Evolutionary conservation across 2,329 filamentous ascomycete species (phyloP).

Genomic region (Penicillium sp.): DNA sequence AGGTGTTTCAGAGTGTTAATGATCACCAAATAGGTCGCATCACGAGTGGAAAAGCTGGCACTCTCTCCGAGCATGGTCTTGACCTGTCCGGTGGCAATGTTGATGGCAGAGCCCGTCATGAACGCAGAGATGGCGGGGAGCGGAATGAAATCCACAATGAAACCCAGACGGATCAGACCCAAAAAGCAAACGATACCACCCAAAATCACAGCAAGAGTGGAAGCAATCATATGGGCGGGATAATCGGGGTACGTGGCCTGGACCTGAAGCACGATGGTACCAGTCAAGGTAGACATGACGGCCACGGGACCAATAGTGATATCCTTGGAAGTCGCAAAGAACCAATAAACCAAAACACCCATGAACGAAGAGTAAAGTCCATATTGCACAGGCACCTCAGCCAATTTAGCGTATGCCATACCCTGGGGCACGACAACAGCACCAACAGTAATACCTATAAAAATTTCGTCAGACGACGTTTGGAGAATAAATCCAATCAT

Average conservation of each 20-base stretch:
- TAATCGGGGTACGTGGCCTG: constrained; percentile 56
- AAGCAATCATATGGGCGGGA: constrained; percentile 68
- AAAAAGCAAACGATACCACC: constrained; percentile 77
- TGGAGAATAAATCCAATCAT: not conserved
- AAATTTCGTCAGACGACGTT: not conserved
- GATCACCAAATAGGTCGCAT: constrained; percentile 76
- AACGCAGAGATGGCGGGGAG: constrained; percentile 89
- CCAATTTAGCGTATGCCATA: constrained; percentile 91
- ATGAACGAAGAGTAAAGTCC: constrained; percentile 96
- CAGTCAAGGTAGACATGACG: constrained; percentile 89
- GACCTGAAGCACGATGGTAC: constrained; percentile 73
- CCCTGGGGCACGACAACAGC: constrained; percentile 90
- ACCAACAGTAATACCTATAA: constrained; percentile 66
- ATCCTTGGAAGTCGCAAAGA: constrained; percentile 97
- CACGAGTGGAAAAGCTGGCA: constrained; percentile 66
- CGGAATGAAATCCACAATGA: constrained; percentile 91
- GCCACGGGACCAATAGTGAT: constrained; percentile 84
- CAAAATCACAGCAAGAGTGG: constrained; percentile 73
- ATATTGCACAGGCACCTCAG: constrained; percentile 74
- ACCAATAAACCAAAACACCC: constrained; percentile 93
- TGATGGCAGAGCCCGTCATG: constrained; percentile 95
- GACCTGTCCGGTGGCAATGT: constrained; percentile 81
- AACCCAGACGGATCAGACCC: constrained; percentile 77
- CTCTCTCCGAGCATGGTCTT: constrained; percentile 78
- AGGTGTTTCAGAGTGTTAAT: constrained; percentile 80